phyloP scores from a whole-genome alignment of 106 monocot genomes.

The Dendrobium huoshanense region DNA sequence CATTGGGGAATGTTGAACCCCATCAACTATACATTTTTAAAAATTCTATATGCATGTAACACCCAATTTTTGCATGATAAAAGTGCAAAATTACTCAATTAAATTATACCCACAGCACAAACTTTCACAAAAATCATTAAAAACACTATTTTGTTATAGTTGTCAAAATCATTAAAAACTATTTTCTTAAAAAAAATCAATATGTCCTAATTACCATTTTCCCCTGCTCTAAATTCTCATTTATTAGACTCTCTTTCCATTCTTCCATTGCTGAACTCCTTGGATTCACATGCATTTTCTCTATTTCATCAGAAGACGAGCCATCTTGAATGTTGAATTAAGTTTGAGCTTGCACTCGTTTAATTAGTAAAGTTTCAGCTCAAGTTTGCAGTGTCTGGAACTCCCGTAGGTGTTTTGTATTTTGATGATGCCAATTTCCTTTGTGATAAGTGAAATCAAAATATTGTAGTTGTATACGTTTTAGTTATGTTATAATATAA shows the following conservation, averaged over 20 bases:
- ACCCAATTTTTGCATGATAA: too few relatives aligned
- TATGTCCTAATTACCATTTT: not conserved
- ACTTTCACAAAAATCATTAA: too few relatives aligned
- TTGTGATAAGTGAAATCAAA: not conserved
- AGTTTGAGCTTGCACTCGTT: not conserved
- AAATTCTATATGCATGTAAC: too few relatives aligned
- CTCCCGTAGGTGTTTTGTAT: not conserved
- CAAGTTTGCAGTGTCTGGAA: not conserved
- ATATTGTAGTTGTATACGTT: not conserved
- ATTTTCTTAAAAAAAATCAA: too few relatives aligned
- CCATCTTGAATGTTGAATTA: not conserved
- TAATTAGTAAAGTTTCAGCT: not conserved
- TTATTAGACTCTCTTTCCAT: not conserved
- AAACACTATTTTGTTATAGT: too few relatives aligned
- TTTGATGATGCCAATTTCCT: not conserved
- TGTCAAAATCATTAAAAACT: too few relatives aligned
- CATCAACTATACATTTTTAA: too few relatives aligned
- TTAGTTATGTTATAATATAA: not conserved
- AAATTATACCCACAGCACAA: too few relatives aligned
- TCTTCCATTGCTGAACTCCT: not conserved
- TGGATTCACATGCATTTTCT: not conserved
- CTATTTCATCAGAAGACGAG: not conserved
- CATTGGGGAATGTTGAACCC: too few relatives aligned
- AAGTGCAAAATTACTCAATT: too few relatives aligned
- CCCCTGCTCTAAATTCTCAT: not conserved